Conservation (phyloP, 2,329 filamentous ascomycete genomes). For the Sphaerostilbella broomeana region DNA sequence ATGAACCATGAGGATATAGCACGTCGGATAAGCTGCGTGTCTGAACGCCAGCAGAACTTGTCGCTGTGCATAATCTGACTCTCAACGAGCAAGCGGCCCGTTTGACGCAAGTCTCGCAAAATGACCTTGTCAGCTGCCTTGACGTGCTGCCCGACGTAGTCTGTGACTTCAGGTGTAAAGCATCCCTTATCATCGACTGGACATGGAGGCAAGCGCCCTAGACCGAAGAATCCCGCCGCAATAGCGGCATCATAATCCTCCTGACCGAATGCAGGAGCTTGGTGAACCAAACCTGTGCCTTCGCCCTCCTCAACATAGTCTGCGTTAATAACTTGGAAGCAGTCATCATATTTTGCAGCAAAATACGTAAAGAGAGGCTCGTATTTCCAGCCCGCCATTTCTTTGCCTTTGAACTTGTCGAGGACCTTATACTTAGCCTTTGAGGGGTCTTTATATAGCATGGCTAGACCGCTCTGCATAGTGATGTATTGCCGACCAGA, state of each 20-base stretch:
- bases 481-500: slow-evolving; percentile 80
- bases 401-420: slow-evolving; percentile 70
- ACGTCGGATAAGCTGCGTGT: slow-evolving; percentile 87
- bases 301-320: slow-evolving; percentile 83
- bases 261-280: slow-evolving; percentile 88
- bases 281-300: slow-evolving; percentile 90
- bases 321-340: slow-evolving; percentile 79
- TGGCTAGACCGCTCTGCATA: slow-evolving; percentile 71
- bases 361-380: slow-evolving; percentile 86
- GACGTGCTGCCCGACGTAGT: slow-evolving; percentile 83
- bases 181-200: slow-evolving; percentile 80
- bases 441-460: slow-evolving; percentile 89
- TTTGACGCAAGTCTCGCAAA: slow-evolving; percentile 77
- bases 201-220: slow-evolving; percentile 74
- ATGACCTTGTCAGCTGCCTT: slow-evolving; percentile 91
- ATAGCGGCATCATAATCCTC: slow-evolving; percentile 87
- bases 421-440: slow-evolving; percentile 88
- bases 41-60: slow-evolving; percentile 90
- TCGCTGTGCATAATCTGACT: slow-evolving; percentile 87
- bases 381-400: slow-evolving; percentile 86
- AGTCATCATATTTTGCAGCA: slow-evolving; percentile 77
- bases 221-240: slow-evolving; percentile 68
- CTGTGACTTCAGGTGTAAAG: slow-evolving; percentile 68
- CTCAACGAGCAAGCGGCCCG: slow-evolving; percentile 72
- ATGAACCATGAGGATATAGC: slow-evolving; percentile 95